Evolutionary conservation across 768 basidiomycete genomes (phyloP).

Genomic region (Sistotremastrum suecicum): DNA sequence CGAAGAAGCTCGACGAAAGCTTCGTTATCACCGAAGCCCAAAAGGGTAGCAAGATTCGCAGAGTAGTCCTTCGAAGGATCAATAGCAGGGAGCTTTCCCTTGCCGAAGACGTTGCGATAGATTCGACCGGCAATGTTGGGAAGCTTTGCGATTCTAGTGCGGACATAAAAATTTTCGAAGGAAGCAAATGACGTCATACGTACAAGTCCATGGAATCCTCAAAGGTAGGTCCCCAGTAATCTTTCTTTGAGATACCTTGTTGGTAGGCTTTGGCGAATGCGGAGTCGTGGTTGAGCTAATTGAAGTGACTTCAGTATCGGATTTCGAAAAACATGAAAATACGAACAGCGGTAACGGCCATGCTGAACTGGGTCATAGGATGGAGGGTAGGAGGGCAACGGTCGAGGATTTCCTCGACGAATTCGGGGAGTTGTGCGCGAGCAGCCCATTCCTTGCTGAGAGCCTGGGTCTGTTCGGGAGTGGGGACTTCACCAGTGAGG

Average conservation of each 20-base stretch:
- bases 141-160: conserved; percentile 77
- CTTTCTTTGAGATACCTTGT: conserved; percentile 82
- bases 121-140: conserved; percentile 93
- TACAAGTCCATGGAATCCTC: conserved; percentile 85
- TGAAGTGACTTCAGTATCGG: conserved; percentile 3
- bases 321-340: background rate
- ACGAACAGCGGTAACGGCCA: conserved; percentile 85
- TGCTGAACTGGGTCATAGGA: conserved; percentile 96
- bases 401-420: conserved; percentile 95
- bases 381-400: conserved; percentile 87
- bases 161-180: conserved; percentile 3
- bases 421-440: conserved; percentile 78
- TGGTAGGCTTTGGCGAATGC: conserved; percentile 94
- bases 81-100: conserved; percentile 78
- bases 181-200: conserved; percentile 2
- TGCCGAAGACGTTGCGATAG: conserved; percentile 76
- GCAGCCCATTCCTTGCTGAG: conserved; percentile 94
- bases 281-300: conserved; percentile 82
- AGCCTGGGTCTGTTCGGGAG: conserved; percentile 71
- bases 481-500: conserved; percentile 89
- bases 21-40: conserved; percentile 80
- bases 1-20: conserved; percentile 90
- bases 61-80: conserved; percentile 80
- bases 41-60: conserved; percentile 74
- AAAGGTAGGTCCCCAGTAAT: conserved; percentile 93